Base-by-base conservation (phyloP, 1,284 basidiomycete species). In the Volvariella surrecta region DNA sequence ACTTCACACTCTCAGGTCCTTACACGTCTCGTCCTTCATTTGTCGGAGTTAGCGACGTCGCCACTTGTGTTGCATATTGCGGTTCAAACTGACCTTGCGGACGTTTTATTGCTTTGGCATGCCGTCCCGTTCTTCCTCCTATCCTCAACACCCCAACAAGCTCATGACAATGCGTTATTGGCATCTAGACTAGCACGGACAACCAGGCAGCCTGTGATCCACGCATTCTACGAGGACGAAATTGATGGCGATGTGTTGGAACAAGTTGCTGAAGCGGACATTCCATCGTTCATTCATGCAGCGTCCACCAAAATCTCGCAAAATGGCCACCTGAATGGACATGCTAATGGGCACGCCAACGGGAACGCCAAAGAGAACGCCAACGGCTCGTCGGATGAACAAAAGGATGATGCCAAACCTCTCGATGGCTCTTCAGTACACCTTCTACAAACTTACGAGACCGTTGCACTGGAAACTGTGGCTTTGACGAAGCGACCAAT, bases 111-210 rank as follows among this genome's bases (percentile, higher is more conserved):
- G 9, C 68, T 83, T 45, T 71, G 76, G 31, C 71, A 75, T 34
- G 68, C 73, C 37, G 73, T 78, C 22, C 72, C 76, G 37, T 78
- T 75, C 49, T 73, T 84, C 51, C 52, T 88, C 21, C 68, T 85
- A 52, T 84, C 81, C 2, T 66, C 73, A 34, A 75, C 72, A 3
- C 58, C 72, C 13, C 74, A 78, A 57, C 73, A 85, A 59, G 79
- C 81, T 3, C 79, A 86, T 54, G 83, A 87, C 58, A 76, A 85
- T 55, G 76, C 81, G 32, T 55, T 88, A 16, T 63, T 88, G 11
- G 82, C 82, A 13, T 71, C 80, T 44, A 60, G 64, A 22, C 50
- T 71, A 44, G 64, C 66, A 15, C 57, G 58, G 21, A 43, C 55
- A 16, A 62, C 66, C 48, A 55, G 56, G 41, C 68, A 63, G 50